Conservation (phyloP, 2,329 filamentous ascomycete species). For the Intubia oerlemansii region DNA sequence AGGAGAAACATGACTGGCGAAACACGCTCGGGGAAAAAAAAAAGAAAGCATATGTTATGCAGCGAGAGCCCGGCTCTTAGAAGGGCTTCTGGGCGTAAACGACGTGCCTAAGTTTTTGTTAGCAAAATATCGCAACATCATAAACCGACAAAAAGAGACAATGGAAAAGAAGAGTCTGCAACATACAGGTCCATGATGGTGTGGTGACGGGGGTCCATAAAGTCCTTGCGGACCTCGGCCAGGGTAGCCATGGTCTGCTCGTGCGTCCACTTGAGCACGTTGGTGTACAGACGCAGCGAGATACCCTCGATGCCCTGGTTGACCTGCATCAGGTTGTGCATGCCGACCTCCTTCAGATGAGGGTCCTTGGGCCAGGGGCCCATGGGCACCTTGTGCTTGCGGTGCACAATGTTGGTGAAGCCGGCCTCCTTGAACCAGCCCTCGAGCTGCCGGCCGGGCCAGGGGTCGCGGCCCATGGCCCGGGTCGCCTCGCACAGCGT, state of each 20-base stretch:
- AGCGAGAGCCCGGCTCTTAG: too few species aligned
- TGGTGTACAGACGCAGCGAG: constrained; percentile 6
- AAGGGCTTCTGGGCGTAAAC: constrained; percentile 8
- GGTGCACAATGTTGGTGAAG: constrained; percentile 25
- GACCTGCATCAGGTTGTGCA: constrained; percentile 6
- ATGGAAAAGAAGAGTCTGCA: not conserved
- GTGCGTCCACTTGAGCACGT: constrained; percentile 10
- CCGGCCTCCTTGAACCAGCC: constrained; percentile 22
- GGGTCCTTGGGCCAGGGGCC: constrained; percentile 24
- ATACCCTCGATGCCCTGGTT: constrained; percentile 7
- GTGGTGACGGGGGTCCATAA: constrained; percentile 7
- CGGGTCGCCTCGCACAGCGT: constrained; percentile 7
- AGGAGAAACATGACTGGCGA: too few species aligned
- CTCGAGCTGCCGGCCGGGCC: constrained; percentile 13
- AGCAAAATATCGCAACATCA: not conserved
- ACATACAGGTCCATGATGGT: constrained; percentile 7
- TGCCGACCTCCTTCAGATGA: constrained; percentile 19
- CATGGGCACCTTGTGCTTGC: constrained; percentile 21
- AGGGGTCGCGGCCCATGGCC: constrained; percentile 7
- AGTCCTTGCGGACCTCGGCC: constrained; percentile 5
- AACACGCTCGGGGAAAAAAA: too few species aligned
- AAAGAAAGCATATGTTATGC: too few species aligned
- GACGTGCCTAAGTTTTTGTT: constrained; percentile 4
- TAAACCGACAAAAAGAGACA: too few species aligned
- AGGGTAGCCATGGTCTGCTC: constrained; percentile 7